Percentiles rank a stretch among this genome's conserved stretches.
Conservation (phyloP, 345 rosid genomes). For the Dovyalis caffra region DNA sequence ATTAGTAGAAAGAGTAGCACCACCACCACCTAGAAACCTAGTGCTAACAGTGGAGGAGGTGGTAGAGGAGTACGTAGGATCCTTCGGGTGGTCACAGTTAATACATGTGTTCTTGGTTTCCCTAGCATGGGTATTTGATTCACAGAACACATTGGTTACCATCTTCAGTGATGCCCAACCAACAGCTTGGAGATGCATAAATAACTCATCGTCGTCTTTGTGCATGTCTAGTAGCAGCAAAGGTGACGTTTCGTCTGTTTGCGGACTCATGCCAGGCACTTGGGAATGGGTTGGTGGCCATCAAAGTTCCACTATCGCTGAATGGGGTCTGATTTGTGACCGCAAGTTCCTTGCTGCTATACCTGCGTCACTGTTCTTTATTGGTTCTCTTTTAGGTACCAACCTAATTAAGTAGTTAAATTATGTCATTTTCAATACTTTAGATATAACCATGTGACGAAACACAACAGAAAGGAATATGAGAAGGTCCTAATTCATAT, state of each 20-base stretch:
- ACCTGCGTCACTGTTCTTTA: constrained; percentile 73
- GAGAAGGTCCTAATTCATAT: no score
- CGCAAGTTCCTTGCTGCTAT: constrained; percentile 63
- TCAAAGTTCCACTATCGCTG: constrained; percentile 48
- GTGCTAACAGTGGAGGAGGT: constrained; percentile 72
- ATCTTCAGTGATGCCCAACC: constrained; percentile 79
- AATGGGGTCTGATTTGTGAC: constrained; percentile 69
- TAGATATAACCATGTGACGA: no score
- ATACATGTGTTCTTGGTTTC: constrained; percentile 65
- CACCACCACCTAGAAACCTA: constrained; percentile 13
- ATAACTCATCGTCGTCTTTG: neutral
- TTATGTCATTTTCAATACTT: no score
- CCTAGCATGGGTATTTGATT: constrained; percentile 65
- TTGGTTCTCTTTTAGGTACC: constrained; percentile 70
- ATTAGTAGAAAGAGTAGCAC: neutral
- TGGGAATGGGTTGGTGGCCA: constrained; percentile 76
- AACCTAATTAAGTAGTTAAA: no score
- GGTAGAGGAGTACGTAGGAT: constrained; percentile 57
- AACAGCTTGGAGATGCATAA: constrained; percentile 41
- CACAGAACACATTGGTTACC: constrained; percentile 59
- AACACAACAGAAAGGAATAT: no score
- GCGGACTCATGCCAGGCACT: constrained; percentile 44
- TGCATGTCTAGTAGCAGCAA: constrained; percentile 10
- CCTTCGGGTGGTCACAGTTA: constrained; percentile 62
- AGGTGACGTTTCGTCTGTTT: constrained; percentile 29